These are phyloP conservation scores for Neurospora sublineolata DNA, from an alignment of 495 filamentous ascomycete genomes.

Conservation along the genomic window DNA sequence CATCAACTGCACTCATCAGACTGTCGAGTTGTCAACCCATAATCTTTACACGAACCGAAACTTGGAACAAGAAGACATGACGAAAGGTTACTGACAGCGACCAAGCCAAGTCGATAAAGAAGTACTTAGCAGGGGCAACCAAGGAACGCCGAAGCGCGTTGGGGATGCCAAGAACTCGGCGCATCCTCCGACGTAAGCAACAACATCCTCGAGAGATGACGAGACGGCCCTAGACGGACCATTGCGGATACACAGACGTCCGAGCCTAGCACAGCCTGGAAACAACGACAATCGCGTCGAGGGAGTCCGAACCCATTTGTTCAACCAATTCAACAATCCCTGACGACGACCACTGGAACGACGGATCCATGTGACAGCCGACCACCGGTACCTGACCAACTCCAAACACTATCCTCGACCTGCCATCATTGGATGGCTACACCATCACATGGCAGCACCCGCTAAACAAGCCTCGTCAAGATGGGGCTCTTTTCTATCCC, in stretches of 20 bases:
- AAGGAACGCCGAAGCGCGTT: not conserved
- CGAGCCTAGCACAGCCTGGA: not conserved
- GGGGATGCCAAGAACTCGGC: not conserved
- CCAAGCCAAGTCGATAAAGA: not conserved
- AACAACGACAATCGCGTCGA: not conserved
- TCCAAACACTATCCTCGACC: not conserved
- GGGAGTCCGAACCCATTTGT: not conserved
- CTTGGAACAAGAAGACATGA: not conserved
- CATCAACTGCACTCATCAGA: not conserved
- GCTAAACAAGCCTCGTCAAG: conserved; percentile 30
- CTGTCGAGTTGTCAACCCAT: not conserved
- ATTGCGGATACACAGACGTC: not conserved
- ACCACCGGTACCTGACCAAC: not conserved
- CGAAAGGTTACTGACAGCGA: not conserved
- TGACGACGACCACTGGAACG: not conserved
- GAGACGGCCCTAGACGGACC: not conserved
- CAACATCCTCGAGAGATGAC: not conserved
- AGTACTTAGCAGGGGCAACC: not conserved
- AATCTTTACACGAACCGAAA: not conserved
- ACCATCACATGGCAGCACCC: conserved; percentile 16
- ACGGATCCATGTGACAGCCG: conserved; percentile 9
- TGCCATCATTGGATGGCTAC: conserved; percentile 1
- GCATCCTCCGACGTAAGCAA: not conserved
- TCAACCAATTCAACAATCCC: not conserved
- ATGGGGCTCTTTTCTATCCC: conserved; percentile 81